Conservation (phyloP, 768 basidiomycete genomes). For the Termitomyces sp. region DNA sequence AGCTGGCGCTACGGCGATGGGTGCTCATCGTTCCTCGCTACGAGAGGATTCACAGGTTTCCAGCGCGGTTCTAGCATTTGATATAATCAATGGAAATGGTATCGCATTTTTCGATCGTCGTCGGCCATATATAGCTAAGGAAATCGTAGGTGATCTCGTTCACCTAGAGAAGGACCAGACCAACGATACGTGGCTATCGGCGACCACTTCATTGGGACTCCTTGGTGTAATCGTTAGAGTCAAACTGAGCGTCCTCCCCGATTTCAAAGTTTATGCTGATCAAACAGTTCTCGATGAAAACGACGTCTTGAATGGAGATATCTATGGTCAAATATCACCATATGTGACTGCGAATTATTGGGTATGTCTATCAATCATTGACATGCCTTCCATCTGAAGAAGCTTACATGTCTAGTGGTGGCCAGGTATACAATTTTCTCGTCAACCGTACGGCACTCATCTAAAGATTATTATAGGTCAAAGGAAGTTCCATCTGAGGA, state of each 20-base stretch:
- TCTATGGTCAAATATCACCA: conserved; percentile 25
- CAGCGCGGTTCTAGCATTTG: conserved; percentile 26
- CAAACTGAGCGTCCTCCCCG: conserved; percentile 23
- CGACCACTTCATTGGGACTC: conserved; percentile 31
- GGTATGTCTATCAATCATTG: conserved; percentile 16
- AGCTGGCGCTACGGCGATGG: conserved; percentile 34
- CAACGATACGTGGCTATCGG: conserved; percentile 30
- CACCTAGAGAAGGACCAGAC: conserved; percentile 24
- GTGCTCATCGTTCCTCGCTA: conserved; percentile 33
- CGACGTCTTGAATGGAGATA: conserved; percentile 26
- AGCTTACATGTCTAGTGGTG: conserved; percentile 23
- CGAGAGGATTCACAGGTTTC: conserved; percentile 32
- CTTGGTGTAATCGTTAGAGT: conserved; percentile 28
- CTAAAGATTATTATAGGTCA: conserved; percentile 12
- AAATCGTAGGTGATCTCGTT: conserved; percentile 24
- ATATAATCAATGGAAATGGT: conserved; percentile 32
- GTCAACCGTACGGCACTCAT: neutral
- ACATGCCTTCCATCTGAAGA: neutral
- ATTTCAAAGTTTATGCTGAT: conserved; percentile 32
- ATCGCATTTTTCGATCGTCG: neutral
- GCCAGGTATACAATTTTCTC: conserved; percentile 17
- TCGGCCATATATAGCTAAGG: neutral
- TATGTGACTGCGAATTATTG: conserved; percentile 34
- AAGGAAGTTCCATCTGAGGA: conserved; percentile 31
- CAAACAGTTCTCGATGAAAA: conserved; percentile 27